These are phyloP conservation scores for Penicillium bovifimosum DNA, from an alignment of 495 filamentous ascomycete species.

Conservation along the genomic window DNA sequence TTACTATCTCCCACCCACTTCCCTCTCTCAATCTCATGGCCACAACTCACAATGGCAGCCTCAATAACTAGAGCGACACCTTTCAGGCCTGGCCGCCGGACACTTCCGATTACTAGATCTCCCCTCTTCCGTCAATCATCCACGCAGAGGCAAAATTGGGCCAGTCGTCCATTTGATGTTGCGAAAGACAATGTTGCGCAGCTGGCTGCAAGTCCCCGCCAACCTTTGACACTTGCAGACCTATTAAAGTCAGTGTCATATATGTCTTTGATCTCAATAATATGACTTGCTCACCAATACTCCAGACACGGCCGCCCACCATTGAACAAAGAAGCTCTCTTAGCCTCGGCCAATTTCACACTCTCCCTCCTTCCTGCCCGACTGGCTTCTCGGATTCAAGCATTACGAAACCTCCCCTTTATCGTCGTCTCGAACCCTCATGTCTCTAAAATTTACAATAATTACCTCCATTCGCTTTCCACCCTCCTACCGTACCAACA, in stretches of 20 bases:
- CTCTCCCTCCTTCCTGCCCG: constrained; percentile 86
- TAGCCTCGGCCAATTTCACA: constrained; percentile 89
- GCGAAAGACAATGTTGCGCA: constrained; percentile 68
- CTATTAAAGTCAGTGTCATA: constrained; percentile 63
- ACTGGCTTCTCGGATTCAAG: constrained; percentile 90
- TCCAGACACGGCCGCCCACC: constrained; percentile 83
- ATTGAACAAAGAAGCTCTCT: constrained; percentile 68
- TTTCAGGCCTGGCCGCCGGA: neutral
- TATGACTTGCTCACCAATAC: neutral
- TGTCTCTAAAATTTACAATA: constrained; percentile 86
- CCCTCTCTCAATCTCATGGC: neutral
- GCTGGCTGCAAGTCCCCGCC: constrained; percentile 72
- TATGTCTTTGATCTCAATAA: neutral
- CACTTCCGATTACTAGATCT: neutral
- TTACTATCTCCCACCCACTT: constrained; percentile 10
- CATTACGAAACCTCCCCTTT: constrained; percentile 86
- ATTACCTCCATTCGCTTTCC: constrained; percentile 87
- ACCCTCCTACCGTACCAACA: constrained; percentile 81
- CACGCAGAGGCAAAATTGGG: constrained; percentile 15
- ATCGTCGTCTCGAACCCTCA: constrained; percentile 96
- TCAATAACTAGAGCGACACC: constrained; percentile 5
- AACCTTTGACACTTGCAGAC: constrained; percentile 78
- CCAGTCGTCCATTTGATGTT: constrained; percentile 29
- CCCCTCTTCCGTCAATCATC: constrained; percentile 12
- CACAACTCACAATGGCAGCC: constrained; percentile 8